These are phyloP conservation scores for Camptophora hylomeconis DNA, from an alignment of 2,329 filamentous ascomycete species.

Conservation along the genomic window DNA sequence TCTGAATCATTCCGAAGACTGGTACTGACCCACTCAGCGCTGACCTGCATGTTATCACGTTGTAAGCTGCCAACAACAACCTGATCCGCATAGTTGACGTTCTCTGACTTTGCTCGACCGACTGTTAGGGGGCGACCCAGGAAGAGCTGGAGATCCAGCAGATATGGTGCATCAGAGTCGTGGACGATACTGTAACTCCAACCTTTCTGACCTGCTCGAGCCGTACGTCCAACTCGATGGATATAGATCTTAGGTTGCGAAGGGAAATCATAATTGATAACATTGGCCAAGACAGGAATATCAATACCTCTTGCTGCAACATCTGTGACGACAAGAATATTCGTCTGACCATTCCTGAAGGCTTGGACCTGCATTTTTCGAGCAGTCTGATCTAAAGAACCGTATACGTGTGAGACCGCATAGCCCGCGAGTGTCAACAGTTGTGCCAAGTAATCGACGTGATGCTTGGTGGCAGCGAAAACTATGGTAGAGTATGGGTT, in stretches of 20 bases:
- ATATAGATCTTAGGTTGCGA: constrained; percentile 95
- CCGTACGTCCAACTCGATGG: constrained; percentile 89
- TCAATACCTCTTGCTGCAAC: constrained; percentile 95
- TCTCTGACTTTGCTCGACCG: constrained; percentile 48
- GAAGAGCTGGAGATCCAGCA: constrained; percentile 89
- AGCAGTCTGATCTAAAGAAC: constrained; percentile 84
- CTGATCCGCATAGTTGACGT: constrained; percentile 64
- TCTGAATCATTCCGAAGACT: constrained; percentile 64
- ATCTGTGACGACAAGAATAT: constrained; percentile 91
- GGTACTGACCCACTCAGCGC: constrained; percentile 74
- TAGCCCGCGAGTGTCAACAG: constrained; percentile 75
- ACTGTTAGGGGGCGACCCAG: constrained; percentile 71
- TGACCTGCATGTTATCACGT: constrained; percentile 59
- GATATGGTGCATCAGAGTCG: constrained; percentile 77
- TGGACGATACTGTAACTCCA: constrained; percentile 92
- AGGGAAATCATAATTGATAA: constrained; percentile 98
- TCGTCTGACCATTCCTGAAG: constrained; percentile 71
- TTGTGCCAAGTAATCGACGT: constrained; percentile 81
- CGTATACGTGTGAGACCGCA: constrained; percentile 86
- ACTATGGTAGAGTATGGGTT: constrained; percentile 88
- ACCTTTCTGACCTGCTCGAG: constrained; percentile 78
- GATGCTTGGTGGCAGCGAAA: constrained; percentile 90
- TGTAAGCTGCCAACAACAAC: constrained; percentile 68
- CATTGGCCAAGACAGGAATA: constrained; percentile 89
- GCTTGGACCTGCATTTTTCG: constrained; percentile 84